A percentile compares a stretch with the other conserved stretches of the same genome.
phyloP scores from a whole-genome alignment of 768 basidiomycete genomes.

The Amanita thiersii region DNA sequence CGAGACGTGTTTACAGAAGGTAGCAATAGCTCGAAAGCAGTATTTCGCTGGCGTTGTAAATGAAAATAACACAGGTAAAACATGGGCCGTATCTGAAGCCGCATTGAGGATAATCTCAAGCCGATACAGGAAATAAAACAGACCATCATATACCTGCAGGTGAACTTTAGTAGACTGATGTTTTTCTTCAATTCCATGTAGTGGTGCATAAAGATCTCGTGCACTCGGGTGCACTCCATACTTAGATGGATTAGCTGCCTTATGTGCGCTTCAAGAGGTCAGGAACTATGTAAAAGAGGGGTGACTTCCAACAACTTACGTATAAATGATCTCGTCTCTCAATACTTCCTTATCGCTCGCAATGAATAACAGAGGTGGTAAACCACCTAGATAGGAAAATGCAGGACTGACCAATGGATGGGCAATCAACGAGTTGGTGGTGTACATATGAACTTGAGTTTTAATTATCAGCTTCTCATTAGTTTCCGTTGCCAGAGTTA shows the following conservation, averaged over 20 bases:
- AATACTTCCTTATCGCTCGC: conserved; percentile 88
- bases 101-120: conserved; percentile 14
- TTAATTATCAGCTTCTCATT: conserved; percentile 49
- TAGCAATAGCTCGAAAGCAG: conserved; percentile 71
- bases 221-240: conserved; percentile 43
- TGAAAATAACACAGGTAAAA: conserved; percentile 65
- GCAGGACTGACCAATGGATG: conserved; percentile 85
- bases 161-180: conserved; percentile 73
- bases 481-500: conserved; percentile 33
- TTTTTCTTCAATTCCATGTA: conserved; percentile 46
- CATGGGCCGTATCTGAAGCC: conserved; percentile 56
- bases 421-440: conserved; percentile 64
- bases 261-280: conserved; percentile 59
- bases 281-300: conserved; percentile 1
- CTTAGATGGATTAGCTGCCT: conserved; percentile 75
- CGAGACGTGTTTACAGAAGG: conserved; percentile 61
- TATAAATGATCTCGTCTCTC: conserved; percentile 85
- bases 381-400: conserved; percentile 77
- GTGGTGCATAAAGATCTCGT: conserved; percentile 45
- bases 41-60: conserved; percentile 76
- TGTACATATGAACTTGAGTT: conserved; percentile 81
- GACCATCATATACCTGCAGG: conserved; percentile 88
- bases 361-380: conserved; percentile 81
- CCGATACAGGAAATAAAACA: conserved; percentile 13
- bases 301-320: conserved; percentile 32